phyloP scores from a whole-genome alignment of 495 filamentous ascomycete species.

The Emericellopsis terricola region DNA sequence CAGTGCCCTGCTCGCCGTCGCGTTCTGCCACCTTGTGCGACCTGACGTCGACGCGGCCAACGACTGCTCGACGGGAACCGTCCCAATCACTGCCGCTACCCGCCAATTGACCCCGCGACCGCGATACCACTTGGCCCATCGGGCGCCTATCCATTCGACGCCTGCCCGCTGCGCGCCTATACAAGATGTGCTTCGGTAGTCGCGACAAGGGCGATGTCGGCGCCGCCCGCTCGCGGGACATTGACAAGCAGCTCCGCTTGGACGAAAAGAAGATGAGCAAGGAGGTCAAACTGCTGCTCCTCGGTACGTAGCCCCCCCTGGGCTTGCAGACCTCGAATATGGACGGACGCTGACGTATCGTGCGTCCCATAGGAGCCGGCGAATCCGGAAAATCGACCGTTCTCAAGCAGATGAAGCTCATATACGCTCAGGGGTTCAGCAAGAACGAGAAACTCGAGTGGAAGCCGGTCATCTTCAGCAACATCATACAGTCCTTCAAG shows the following conservation, averaged over 20 bases:
- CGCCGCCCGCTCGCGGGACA: conserved; percentile 38
- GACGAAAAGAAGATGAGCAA: conserved; percentile 68
- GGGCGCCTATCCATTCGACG: not conserved
- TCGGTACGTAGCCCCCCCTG: conserved; percentile 62
- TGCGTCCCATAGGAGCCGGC: conserved; percentile 58
- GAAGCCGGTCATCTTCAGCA: conserved; percentile 86
- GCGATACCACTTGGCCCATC: not conserved
- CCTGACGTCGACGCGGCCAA: too few species aligned
- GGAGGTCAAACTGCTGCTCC: conserved; percentile 68
- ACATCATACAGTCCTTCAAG: conserved; percentile 76
- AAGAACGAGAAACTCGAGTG: conserved; percentile 83
- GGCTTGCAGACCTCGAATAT: too few species aligned
- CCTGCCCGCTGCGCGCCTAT: not conserved
- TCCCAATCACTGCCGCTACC: not conserved
- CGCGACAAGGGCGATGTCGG: conserved; percentile 31
- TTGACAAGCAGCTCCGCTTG: conserved; percentile 57
- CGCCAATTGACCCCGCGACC: not conserved
- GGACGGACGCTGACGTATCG: not conserved
- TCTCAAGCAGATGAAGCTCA: conserved; percentile 98
- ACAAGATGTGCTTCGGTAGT: conserved; percentile 45
- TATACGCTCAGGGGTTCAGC: conserved; percentile 84
- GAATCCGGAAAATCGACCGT: conserved; percentile 98
- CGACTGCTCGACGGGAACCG: not conserved
- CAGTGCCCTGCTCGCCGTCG: too few species aligned
- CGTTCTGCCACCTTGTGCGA: too few species aligned